Evolutionary conservation across 148 eudicot genomes (phyloP).

Genomic region (Vaccinium corymbosum): DNA sequence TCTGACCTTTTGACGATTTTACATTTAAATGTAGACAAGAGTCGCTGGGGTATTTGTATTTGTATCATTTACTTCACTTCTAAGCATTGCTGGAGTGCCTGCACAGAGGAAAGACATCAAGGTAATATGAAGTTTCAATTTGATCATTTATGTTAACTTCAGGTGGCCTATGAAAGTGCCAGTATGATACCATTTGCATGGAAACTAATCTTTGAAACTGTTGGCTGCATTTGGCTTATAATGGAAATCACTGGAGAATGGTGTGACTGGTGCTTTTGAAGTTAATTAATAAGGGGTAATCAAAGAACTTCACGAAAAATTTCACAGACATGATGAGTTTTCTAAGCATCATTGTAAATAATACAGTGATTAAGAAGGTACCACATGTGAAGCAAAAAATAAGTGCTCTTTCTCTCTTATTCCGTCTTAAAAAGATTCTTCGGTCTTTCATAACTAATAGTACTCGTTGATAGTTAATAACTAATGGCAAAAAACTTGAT

Average conservation of each 20-base stretch:
- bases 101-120: slow-evolving; percentile 82
- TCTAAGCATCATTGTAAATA: too few relatives aligned
- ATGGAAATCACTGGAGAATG: neutral
- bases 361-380: too few relatives aligned
- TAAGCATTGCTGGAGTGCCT: slow-evolving; percentile 79
- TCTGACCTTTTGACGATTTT: neutral
- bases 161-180: neutral
- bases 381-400: too few relatives aligned
- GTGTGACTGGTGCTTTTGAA: neutral
- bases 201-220: neutral
- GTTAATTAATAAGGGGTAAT: neutral
- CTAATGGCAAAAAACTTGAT: too few relatives aligned
- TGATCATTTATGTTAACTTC: neutral
- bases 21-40: slow-evolving; percentile 61
- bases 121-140: slow-evolving; percentile 40
- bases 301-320: neutral
- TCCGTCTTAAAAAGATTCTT: too few relatives aligned
- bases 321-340: too few relatives aligned
- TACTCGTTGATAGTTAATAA: too few relatives aligned
- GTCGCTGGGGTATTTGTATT: slow-evolving; percentile 87
- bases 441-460: too few relatives aligned
- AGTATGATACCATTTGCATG: neutral
- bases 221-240: neutral
- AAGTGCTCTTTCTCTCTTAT: too few relatives aligned
- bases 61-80: slow-evolving; percentile 75